phyloP scores from a whole-genome alignment of 768 basidiomycete genomes.

The Porpolomopsis calyptriformis region DNA sequence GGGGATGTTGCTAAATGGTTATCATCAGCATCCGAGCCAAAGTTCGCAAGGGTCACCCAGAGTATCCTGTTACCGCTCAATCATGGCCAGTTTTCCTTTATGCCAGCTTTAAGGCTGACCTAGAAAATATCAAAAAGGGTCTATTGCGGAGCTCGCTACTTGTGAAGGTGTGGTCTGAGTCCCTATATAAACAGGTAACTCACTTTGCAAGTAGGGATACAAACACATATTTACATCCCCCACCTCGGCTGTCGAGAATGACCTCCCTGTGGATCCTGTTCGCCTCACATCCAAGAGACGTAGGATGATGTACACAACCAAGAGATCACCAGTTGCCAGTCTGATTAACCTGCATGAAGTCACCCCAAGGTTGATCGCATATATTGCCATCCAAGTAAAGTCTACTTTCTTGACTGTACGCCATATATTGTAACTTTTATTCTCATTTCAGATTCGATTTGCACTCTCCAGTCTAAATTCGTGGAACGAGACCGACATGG shows the following conservation, averaged over 20 bases:
- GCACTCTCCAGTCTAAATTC: not conserved
- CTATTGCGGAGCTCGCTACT: constrained; percentile 8
- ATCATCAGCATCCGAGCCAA: not conserved
- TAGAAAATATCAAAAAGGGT: constrained; percentile 5
- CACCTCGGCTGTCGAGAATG: not conserved
- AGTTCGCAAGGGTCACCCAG: constrained; percentile 9
- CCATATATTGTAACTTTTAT: not conserved
- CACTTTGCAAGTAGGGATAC: constrained; percentile 5
- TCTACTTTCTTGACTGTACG: not conserved
- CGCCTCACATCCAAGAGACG: not conserved
- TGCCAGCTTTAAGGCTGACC: not conserved
- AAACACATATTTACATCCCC: constrained; percentile 4
- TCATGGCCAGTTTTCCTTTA: constrained; percentile 11
- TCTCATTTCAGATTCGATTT: not conserved
- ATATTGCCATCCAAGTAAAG: not conserved
- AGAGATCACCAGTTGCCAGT: not conserved
- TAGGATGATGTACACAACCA: not conserved
- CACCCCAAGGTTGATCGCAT: not conserved
- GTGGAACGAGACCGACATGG: not conserved
- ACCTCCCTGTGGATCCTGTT: not conserved
- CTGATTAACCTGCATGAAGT: not conserved
- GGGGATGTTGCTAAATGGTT: not conserved
- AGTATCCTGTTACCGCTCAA: constrained; percentile 6
- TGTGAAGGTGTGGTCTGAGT: constrained; percentile 7
- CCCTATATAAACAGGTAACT: too few relatives aligned